Percentiles rank a stretch among this genome's conserved stretches.
Conservation (phyloP, 176 grass and related monocot genomes). For the Puya raimondii region DNA sequence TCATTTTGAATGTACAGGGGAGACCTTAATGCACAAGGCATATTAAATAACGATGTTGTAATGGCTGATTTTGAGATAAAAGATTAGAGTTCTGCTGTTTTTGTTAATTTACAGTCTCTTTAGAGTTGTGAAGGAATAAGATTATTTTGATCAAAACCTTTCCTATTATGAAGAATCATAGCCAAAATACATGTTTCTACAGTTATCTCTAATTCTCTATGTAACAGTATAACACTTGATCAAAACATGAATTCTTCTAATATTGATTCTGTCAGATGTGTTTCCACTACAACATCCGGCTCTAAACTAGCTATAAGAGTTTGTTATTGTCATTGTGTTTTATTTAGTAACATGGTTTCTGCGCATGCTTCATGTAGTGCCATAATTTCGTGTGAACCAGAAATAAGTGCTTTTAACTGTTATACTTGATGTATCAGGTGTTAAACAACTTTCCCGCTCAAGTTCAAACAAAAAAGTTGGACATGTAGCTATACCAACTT, state of each 20-base stretch:
- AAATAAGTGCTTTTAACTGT: conserved; percentile 15
- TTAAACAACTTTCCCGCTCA: conserved; percentile 31
- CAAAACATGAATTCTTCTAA: not conserved
- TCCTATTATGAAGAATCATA: not conserved
- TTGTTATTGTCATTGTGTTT: not conserved
- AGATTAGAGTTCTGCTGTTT: too few relatives aligned
- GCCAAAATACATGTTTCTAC: not conserved
- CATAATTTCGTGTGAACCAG: not conserved
- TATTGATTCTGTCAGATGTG: not conserved
- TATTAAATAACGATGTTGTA: too few relatives aligned
- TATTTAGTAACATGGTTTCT: not conserved
- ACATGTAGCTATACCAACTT: conserved; percentile 36
- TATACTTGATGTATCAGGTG: conserved; percentile 12
- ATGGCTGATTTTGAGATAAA: too few relatives aligned
- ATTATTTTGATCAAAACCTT: not conserved
- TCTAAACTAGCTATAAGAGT: not conserved
- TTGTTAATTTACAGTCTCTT: too few relatives aligned
- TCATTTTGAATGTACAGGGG: too few relatives aligned
- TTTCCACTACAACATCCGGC: not conserved
- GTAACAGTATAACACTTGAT: too few relatives aligned
- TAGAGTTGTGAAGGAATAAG: too few relatives aligned
- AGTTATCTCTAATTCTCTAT: not conserved
- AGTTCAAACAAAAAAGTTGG: conserved; percentile 52
- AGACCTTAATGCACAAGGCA: too few relatives aligned
- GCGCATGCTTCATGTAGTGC: not conserved